Conservation (phyloP, 306 rosid genomes). For the Inga oerstediana region DNA sequence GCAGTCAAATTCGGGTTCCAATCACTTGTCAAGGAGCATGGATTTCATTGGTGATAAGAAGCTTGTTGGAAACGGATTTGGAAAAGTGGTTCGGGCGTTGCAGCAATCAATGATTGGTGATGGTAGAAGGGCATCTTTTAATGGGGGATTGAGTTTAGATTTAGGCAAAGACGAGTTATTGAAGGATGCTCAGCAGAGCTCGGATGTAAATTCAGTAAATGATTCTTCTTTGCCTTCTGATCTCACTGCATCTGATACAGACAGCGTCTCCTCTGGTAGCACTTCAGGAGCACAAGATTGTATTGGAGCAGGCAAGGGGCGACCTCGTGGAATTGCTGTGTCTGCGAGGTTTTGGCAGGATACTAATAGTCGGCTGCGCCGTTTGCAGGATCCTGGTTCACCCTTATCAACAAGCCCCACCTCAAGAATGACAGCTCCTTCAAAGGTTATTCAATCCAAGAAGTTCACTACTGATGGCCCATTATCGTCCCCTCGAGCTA, state of each 20-base stretch:
- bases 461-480: conserved; percentile 63
- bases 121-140: conserved; percentile 75
- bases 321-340: conserved; percentile 70
- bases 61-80: conserved; percentile 72
- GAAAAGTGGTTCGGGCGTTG: conserved; percentile 66
- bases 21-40: conserved; percentile 63
- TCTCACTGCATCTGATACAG: conserved; percentile 93
- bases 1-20: conserved; percentile 36
- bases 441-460: conserved; percentile 66
- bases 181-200: conserved; percentile 46
- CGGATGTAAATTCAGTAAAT: conserved; percentile 51
- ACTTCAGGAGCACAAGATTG: conserved; percentile 82
- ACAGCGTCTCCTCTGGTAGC: conserved; percentile 96
- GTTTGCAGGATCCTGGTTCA: conserved; percentile 92
- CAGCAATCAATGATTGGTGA: conserved; percentile 65
- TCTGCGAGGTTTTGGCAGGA: conserved; percentile 99
- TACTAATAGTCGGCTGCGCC: conserved; percentile 83
- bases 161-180: conserved; percentile 68
- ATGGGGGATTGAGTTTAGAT: conserved; percentile 86
- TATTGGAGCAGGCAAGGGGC: conserved; percentile 44
- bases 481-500: conserved; percentile 69
- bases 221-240: conserved; percentile 70
- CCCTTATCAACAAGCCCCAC: conserved; percentile 74
- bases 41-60: conserved; percentile 55
- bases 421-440: conserved; percentile 49